phyloP scores from a whole-genome alignment of 78 protist species.

The Speleostelium caveatum region DNA sequence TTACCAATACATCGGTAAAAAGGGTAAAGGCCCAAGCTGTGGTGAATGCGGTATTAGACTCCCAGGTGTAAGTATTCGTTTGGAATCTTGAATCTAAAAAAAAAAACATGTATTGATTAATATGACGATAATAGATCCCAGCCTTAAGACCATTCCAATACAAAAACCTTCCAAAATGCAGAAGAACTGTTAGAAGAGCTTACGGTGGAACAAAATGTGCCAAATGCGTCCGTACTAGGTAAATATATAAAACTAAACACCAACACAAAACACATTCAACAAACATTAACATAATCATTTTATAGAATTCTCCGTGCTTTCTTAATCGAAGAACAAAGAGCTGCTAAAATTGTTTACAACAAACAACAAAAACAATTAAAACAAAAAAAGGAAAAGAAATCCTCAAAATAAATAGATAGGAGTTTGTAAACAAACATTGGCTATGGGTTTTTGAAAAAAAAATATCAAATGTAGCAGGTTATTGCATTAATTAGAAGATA shows the following conservation, averaged over 20 bases:
- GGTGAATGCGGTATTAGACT: constrained; percentile 92
- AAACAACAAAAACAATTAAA: constrained; percentile 54
- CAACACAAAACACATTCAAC: background rate
- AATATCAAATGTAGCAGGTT: no score
- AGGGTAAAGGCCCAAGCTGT: constrained; percentile 86
- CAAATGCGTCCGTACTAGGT: constrained; percentile 93
- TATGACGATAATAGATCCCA: constrained; percentile 38
- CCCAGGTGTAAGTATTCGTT: constrained; percentile 78
- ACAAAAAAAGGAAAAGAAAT: constrained; percentile 68
- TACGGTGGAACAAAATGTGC: constrained; percentile 96
- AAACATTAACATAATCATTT: background rate
- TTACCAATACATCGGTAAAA: constrained; percentile 90
- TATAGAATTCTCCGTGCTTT: constrained; percentile 96
- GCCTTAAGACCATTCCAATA: constrained; percentile 84
- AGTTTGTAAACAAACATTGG: background rate
- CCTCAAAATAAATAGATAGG: constrained; percentile 57
- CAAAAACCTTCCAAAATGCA: constrained; percentile 75
- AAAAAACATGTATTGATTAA: background rate
- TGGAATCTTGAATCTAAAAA: background rate
- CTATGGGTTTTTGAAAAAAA: no score
- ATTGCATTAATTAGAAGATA: no score
- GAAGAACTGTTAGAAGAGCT: constrained; percentile 94
- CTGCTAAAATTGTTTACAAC: constrained; percentile 94
- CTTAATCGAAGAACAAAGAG: constrained; percentile 98
- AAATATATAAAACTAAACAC: background rate